These are phyloP conservation scores for Chondrostereum purpureum DNA, from an alignment of 1,284 basidiomycete species.

Conservation along the genomic window DNA sequence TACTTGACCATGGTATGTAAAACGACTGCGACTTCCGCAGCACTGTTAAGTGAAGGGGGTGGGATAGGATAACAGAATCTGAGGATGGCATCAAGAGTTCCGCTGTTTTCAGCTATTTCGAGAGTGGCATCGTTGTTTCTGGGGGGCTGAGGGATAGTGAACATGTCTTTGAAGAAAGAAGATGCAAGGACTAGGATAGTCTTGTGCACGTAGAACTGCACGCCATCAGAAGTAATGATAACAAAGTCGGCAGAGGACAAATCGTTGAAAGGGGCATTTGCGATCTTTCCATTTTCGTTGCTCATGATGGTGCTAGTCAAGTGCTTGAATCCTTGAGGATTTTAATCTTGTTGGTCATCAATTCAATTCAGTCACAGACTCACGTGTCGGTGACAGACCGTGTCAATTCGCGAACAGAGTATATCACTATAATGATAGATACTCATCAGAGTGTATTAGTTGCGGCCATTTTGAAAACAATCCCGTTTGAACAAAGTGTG, in stretches of 20 bases:
- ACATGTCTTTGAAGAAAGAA: conserved; percentile 8
- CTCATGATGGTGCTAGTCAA: too few relatives aligned
- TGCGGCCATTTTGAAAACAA: too few relatives aligned
- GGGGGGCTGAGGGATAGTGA: not conserved
- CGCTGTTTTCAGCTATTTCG: not conserved
- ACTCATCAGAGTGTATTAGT: too few relatives aligned
- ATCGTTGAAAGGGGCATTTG: not conserved
- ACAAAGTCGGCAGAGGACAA: conserved; percentile 5
- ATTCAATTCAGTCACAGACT: too few relatives aligned
- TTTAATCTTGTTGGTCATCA: too few relatives aligned
- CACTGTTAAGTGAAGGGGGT: not conserved
- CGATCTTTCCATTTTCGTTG: too few relatives aligned
- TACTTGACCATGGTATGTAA: not conserved
- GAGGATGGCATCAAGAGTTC: not conserved
- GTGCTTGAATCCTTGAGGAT: too few relatives aligned
- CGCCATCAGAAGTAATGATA: conserved; percentile 7
- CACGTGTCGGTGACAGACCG: too few relatives aligned
- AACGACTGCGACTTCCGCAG: not conserved
- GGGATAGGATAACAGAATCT: not conserved
- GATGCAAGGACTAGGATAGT: conserved; percentile 9
- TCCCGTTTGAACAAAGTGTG: too few relatives aligned
- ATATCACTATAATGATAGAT: too few relatives aligned
- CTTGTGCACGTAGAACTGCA: conserved; percentile 8
- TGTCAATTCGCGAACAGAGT: too few relatives aligned
- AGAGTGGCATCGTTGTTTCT: not conserved